Evolutionary conservation across 2,329 filamentous ascomycete species (phyloP).

Genomic region (Dothidotthia symphoricarpi): DNA sequence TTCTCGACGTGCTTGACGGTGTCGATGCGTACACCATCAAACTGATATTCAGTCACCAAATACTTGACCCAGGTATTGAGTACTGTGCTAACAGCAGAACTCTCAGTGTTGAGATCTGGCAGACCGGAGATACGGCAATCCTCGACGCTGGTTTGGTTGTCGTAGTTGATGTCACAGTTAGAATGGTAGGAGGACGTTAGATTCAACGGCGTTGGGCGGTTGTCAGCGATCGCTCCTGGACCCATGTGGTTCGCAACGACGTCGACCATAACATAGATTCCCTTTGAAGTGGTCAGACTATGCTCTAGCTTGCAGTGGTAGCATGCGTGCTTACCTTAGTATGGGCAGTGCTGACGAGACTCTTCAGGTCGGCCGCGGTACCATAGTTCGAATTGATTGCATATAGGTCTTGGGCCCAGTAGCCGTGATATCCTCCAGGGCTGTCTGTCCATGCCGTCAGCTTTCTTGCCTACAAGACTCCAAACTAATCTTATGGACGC

Average conservation of each 20-base stretch:
- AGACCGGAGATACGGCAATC: slow-evolving; percentile 32
- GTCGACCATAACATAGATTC: slow-evolving; percentile 53
- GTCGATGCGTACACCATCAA: slow-evolving; percentile 60
- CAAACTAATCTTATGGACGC: neutral
- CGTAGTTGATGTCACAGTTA: slow-evolving; percentile 33
- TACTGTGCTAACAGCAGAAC: slow-evolving; percentile 22
- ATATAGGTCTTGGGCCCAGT: slow-evolving; percentile 52
- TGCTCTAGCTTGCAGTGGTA: neutral
- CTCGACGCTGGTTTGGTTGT: slow-evolving; percentile 32
- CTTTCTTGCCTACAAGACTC: neutral
- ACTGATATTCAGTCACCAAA: slow-evolving; percentile 32
- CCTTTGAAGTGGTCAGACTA: slow-evolving; percentile 17
- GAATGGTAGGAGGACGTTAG: slow-evolving; percentile 28
- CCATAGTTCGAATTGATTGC: slow-evolving; percentile 52
- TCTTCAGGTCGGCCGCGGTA: slow-evolving; percentile 48
- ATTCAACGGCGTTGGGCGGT: slow-evolving; percentile 30
- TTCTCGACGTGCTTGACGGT: slow-evolving; percentile 62
- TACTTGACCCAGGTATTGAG: slow-evolving; percentile 33
- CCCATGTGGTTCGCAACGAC: slow-evolving; percentile 52
- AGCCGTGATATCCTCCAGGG: slow-evolving; percentile 52
- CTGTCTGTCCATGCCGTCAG: slow-evolving; percentile 25
- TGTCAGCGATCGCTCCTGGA: slow-evolving; percentile 24
- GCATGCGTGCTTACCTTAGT: slow-evolving; percentile 40
- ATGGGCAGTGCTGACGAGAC: slow-evolving; percentile 48
- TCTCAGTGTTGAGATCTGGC: slow-evolving; percentile 31